Base-by-base conservation (phyloP, 1,284 basidiomycete genomes). In the Trametes sp. region DNA sequence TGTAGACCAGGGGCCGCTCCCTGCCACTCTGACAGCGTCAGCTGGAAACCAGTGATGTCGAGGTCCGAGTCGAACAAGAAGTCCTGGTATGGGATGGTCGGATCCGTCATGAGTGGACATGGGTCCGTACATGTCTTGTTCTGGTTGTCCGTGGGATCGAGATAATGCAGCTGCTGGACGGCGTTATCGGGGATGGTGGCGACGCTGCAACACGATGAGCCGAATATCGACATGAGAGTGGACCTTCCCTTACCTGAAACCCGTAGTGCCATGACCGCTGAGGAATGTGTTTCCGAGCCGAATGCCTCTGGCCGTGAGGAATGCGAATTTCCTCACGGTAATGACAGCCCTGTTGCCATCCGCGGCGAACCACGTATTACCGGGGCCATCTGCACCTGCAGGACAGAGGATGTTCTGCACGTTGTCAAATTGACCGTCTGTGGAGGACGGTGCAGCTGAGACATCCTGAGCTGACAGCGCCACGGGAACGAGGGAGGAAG, bases 211-310 rank as follows among this genome's bases (percentile, higher is more conserved):
- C 42, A 28, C 16, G 53, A n/a, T 58, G n/a, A 63, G 38, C 46
- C 52, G 26, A 52, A 61, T 54, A 54, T 26, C 3, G 48, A n/a
- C 48, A 45, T 24, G 41, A 29, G 24, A 11, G 46, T 5, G 11
- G 53, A 19, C n/a, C 28, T n/a, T 38, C 57, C 76, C 85, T 61
- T 74, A 96, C 94, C 86, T 92, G 76, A 99, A 99, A 2, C 82
- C 85, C 21, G 87, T 92, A 0, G 96, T 96, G 23, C 94, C 92
- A 65, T 92, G 88, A 49, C 89, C 87, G 53, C 85, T 80, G 64
- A 89, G 81, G 74, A 96, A 94, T 0, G 95, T 96, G 79, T 99
- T 98, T 31, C 94, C 95, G 42, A 99, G 80, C 46, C 97, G 88
- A 51, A 98, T 76, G 11, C 96, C 97, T 57, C 83, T 87, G 2